Percentiles rank a stretch among this genome's conserved stretches.
These are phyloP conservation scores for Lipomyces starkeyi DNA, from an alignment of 805 yeast species.

Conservation along the genomic window DNA sequence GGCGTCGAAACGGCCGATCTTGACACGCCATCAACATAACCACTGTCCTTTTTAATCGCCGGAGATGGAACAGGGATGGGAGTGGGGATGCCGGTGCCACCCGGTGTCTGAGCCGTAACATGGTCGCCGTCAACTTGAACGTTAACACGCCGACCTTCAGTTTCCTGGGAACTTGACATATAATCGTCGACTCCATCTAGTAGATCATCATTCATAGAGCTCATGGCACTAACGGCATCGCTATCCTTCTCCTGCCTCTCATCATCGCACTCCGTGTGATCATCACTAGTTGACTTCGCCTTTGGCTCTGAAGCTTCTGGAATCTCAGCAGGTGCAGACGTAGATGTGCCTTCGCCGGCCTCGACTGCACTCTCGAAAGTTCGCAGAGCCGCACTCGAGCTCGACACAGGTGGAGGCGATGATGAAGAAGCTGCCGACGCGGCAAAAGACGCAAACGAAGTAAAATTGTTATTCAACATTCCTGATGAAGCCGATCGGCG, in stretches of 20 bases:
- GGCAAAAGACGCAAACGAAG: conserved; percentile 31
- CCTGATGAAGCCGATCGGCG: conserved; percentile 17
- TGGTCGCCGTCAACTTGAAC: conserved; percentile 12
- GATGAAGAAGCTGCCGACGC: conserved; percentile 26
- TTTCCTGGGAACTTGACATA: conserved; percentile 14
- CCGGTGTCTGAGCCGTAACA: conserved; percentile 18
- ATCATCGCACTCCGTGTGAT: conserved; percentile 7
- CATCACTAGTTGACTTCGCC: conserved; percentile 10
- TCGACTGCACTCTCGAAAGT: conserved; percentile 15
- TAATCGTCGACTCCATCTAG: conserved; percentile 18
- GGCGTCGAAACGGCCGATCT: conserved; percentile 19
- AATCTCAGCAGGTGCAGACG: conserved; percentile 2
- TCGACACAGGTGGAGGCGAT: conserved; percentile 14
- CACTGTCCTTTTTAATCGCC: conserved; percentile 3
- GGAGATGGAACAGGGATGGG: conserved; percentile 12
- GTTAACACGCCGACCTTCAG: conserved; percentile 7
- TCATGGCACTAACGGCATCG: conserved; percentile 9
- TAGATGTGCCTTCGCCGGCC: conserved; percentile 15
- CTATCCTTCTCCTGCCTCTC: conserved; percentile 8
- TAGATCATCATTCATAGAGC: conserved; percentile 13
- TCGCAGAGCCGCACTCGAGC: conserved; percentile 2
- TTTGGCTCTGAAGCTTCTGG: conserved; percentile 8
- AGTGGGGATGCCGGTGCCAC: conserved; percentile 18
- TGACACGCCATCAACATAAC: background rate
- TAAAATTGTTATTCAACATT: conserved; percentile 23